Percentiles rank a stretch among this genome's conserved stretches.
Evolutionary conservation across 805 yeast species (phyloP).

Genomic region (Candida nonsorbophila): DNA sequence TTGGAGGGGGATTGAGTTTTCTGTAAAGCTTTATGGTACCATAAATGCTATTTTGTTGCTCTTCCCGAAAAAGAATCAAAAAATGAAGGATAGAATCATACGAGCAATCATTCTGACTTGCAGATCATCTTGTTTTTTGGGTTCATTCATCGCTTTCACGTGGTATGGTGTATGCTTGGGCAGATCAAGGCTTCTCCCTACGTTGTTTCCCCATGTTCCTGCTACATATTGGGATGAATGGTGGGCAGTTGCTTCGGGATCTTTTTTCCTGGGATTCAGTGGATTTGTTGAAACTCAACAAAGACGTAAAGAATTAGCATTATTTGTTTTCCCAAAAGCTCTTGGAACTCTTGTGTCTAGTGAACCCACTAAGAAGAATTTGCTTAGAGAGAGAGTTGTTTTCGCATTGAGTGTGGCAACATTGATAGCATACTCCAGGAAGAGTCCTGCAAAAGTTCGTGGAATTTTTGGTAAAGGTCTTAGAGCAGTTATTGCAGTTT

Average conservation of each 20-base stretch:
- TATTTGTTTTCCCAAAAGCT: constrained; percentile 41
- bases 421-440: constrained; percentile 28
- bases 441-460: constrained; percentile 23
- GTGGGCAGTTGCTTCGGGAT: constrained; percentile 35
- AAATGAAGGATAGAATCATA: constrained; percentile 10
- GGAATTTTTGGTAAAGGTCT: constrained; percentile 34
- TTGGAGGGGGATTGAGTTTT: constrained; percentile 34
- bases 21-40: constrained; percentile 37
- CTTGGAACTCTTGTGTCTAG: constrained; percentile 27
- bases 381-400: constrained; percentile 22
- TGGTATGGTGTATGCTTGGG: constrained; percentile 47
- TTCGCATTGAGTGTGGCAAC: constrained; percentile 31
- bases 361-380: constrained; percentile 17
- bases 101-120: constrained; percentile 21
- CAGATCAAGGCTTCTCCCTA: constrained; percentile 35
- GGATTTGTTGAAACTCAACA: constrained; percentile 32
- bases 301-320: constrained; percentile 43
- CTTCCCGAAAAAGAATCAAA: constrained; percentile 13
- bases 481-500: constrained; percentile 14
- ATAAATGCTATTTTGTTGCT: constrained; percentile 29
- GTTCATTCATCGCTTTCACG: constrained; percentile 33
- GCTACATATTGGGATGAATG: constrained; percentile 31
- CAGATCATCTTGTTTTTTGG: constrained; percentile 41
- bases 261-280: constrained; percentile 38
- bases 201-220: constrained; percentile 30